These are phyloP conservation scores for Rhizopus delemar DNA, from an alignment of 371 early-diverging fungal species.

Conservation along the genomic window DNA sequence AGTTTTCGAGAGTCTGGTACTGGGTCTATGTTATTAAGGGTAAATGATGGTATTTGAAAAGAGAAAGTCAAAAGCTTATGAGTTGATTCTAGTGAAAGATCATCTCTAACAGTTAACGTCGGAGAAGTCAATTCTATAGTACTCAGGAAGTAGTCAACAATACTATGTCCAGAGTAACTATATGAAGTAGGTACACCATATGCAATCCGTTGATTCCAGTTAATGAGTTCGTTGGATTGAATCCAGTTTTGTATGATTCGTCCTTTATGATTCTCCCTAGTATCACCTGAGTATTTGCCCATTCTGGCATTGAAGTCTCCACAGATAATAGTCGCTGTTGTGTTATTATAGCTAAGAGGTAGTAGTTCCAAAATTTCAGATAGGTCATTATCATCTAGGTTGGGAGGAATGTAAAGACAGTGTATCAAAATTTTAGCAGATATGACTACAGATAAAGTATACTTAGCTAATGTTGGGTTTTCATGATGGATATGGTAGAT, in stretches of 20 bases:
- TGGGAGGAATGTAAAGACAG: constrained; percentile 11
- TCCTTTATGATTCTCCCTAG: neutral
- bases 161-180: neutral
- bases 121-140: neutral
- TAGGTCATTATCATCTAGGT: neutral
- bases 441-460: constrained; percentile 4
- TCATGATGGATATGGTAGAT: constrained; percentile 4
- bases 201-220: no score
- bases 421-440: neutral
- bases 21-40: neutral
- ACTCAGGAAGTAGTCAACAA: constrained; percentile 7
- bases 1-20: neutral
- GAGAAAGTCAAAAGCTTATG: constrained; percentile 2
- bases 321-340: constrained; percentile 20
- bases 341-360: neutral
- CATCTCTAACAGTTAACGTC: neutral
- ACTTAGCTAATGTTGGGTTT: constrained; percentile 3
- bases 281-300: constrained; percentile 7
- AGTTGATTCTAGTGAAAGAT: constrained; percentile 5
- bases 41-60: neutral
- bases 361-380: constrained; percentile 6
- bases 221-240: no score
- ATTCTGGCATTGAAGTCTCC: constrained; percentile 27
- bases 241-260: no score
- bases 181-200: neutral